These are phyloP conservation scores for Glebionis coronaria DNA, from an alignment of 129 eudicot genomes.

Conservation along the genomic window DNA sequence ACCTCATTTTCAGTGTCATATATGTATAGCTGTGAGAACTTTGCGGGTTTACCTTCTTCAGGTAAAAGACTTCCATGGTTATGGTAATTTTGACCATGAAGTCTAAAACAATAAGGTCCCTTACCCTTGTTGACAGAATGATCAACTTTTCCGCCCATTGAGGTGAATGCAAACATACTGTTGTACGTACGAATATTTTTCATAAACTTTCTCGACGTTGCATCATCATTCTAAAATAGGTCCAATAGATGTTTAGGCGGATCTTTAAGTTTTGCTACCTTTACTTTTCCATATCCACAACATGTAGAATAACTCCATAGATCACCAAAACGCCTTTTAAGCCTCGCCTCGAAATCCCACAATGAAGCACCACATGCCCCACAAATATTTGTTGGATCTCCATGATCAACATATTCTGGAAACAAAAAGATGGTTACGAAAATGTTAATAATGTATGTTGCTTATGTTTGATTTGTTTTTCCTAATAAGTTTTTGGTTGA, in stretches of 20 bases:
- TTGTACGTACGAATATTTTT: background rate
- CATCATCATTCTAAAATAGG: background rate
- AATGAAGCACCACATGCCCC: background rate
- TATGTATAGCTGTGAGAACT: background rate
- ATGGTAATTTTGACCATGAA: background rate
- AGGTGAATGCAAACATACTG: background rate
- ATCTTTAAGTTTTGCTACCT: background rate
- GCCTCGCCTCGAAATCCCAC: too few species aligned
- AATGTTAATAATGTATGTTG: too few species aligned
- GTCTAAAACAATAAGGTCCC: background rate
- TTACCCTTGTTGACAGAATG: background rate
- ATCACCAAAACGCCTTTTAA: background rate
- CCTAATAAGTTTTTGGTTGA: too few species aligned
- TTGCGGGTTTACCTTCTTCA: background rate
- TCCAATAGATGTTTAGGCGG: background rate
- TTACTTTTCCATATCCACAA: background rate
- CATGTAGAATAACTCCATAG: background rate
- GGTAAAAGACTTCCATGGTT: background rate
- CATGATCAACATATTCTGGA: background rate
- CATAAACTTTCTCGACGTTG: background rate
- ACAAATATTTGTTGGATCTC: background rate
- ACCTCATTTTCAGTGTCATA: background rate
- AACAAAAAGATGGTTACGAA: too few species aligned
- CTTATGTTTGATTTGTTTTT: too few species aligned
- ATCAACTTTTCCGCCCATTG: background rate